These are phyloP conservation scores for Dittrichia graveolens DNA, from an alignment of 129 eudicot species.

Conservation along the genomic window DNA sequence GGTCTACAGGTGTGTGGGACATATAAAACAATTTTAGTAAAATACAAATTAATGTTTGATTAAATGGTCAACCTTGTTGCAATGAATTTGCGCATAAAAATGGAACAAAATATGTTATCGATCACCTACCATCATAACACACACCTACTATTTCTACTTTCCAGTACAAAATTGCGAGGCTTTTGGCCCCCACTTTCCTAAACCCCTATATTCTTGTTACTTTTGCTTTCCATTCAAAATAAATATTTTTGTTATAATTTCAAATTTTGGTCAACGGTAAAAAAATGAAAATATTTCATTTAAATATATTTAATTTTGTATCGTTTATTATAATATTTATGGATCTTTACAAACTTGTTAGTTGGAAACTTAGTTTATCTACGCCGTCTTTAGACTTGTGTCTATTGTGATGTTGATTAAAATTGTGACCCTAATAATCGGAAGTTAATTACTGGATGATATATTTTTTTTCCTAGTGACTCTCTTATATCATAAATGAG, in stretches of 20 bases:
- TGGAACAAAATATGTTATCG: neutral
- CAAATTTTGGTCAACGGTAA: no score
- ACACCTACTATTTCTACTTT: slow-evolving; percentile 19
- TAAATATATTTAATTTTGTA: neutral
- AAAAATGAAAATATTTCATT: neutral
- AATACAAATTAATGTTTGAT: no score
- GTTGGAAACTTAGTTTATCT: no score
- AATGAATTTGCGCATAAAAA: slow-evolving; percentile 7
- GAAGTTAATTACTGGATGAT: neutral
- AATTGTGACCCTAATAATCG: no score
- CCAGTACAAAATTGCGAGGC: slow-evolving; percentile 14
- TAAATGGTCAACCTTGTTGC: slow-evolving; percentile 23
- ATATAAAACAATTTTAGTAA: no score
- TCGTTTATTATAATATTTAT: no score
- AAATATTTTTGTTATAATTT: neutral
- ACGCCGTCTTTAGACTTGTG: no score
- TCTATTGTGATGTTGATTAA: no score
- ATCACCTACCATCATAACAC: slow-evolving; percentile 31
- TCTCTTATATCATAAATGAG: neutral
- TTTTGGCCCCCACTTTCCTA: slow-evolving; percentile 12
- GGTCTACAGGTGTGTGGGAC: no score
- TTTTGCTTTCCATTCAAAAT: slow-evolving; percentile 1
- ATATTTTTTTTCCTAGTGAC: neutral
- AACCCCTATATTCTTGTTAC: neutral
- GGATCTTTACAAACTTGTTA: no score